Base-by-base conservation (phyloP, 352 stramenopile genomes). In the Phytophthora ohioensis region DNA sequence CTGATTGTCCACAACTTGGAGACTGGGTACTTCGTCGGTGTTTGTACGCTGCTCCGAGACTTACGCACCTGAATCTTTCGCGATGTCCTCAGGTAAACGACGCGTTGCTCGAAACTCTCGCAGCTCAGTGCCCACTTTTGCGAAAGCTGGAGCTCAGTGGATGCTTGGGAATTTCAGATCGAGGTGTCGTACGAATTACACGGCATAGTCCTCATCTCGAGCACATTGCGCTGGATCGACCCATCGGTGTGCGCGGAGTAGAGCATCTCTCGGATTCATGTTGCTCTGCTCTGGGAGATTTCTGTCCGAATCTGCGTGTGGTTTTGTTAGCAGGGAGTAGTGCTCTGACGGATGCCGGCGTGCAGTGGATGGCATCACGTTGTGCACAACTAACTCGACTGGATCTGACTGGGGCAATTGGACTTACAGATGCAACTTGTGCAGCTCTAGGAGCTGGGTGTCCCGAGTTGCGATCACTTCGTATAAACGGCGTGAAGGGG, bases 181-280 rank as follows among this genome's bases (percentile, higher is more conserved):
- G 87, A 34, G 92, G 91, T 9, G 62, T 98, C 34, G 85, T 98
- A 3, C 80, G 82, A 47, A 66, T 98, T 13, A 90, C 90, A 0
- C 79, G 91, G 48, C 78, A 83, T 27, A 98, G 92, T 74, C 68
- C 57, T 6, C 30, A 68, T 12, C 80, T 98, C 5, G 80, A 93
- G 38, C 81, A 86, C 39, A 73, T 98, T 72, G 87, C 73, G 1
- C 94, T 82, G 36, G 82, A 73, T 57, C 91, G 74, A 64, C 87
- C 69, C 41, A 62, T 69, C 35, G 60, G 66, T 4, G 51, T 71
- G 7, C 66, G 59, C 53, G 85, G 88, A 53, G 91, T 78, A 13
- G 80, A 92, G 27, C 81, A 90, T 52, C 86, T 98, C 58, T 98
- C 92, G 2, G 94, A 98, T 70, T 91, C 97, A 0, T 78, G 88